phyloP scores from a whole-genome alignment of 1,284 basidiomycete genomes.

The Erythrobasidium hasegawianum region DNA sequence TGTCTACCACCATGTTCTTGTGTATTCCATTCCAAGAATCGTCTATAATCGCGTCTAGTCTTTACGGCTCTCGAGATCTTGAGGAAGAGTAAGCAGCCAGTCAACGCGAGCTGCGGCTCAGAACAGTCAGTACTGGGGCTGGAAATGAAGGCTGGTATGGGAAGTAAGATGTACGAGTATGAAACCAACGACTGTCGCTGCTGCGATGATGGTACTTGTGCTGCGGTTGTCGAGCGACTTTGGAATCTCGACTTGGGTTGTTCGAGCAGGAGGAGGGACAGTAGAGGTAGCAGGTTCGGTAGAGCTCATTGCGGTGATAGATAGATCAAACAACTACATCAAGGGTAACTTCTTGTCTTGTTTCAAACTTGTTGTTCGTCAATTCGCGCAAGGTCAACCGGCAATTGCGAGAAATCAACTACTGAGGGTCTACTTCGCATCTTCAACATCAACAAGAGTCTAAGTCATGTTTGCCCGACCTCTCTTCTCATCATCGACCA shows the following conservation, averaged over 20 bases:
- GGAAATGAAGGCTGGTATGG: background rate
- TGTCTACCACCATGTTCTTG: slow-evolving; percentile 26
- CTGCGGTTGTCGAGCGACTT: background rate
- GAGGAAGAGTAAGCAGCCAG: slow-evolving; percentile 26
- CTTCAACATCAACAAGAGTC: no score
- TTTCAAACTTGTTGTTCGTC: no score
- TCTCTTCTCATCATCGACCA: background rate
- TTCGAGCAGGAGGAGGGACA: background rate
- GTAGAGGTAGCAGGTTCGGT: no score
- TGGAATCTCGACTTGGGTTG: background rate
- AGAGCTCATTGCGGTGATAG: no score
- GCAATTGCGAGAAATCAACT: no score
- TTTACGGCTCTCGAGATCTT: slow-evolving; percentile 29
- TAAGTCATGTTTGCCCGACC: background rate
- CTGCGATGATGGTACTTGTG: slow-evolving; percentile 19
- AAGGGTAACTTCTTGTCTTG: no score
- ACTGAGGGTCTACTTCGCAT: no score
- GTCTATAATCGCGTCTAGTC: slow-evolving; percentile 4
- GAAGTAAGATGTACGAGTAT: slow-evolving; percentile 13
- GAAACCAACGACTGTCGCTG: slow-evolving; percentile 25
- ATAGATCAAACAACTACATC: no score
- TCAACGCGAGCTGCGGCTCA: slow-evolving; percentile 20
- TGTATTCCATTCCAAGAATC: slow-evolving; percentile 31
- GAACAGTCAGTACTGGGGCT: background rate
- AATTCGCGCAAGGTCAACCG: background rate